Conservation (phyloP, 495 filamentous ascomycete species). For the Aspergillus egyptiacus region DNA sequence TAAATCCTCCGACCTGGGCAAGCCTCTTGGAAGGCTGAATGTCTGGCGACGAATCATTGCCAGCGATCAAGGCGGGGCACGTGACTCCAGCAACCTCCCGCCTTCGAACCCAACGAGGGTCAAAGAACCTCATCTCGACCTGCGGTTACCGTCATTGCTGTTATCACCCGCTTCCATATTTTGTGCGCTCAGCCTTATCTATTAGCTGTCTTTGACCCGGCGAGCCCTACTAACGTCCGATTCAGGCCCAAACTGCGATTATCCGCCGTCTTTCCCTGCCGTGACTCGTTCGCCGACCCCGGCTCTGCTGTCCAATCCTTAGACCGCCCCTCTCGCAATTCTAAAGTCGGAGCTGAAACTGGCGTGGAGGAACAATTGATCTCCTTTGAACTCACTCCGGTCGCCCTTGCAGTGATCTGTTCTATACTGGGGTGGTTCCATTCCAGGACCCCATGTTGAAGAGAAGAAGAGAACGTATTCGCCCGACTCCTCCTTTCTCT, state of each 20-base stretch:
- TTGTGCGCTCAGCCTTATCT: slow-evolving; percentile 12
- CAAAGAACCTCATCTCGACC: slow-evolving; percentile 17
- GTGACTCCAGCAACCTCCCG: slow-evolving; percentile 35
- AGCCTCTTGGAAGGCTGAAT: no score
- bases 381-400: slow-evolving; percentile 12
- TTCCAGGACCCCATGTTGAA: slow-evolving; percentile 45
- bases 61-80: slow-evolving; percentile 19
- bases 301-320: slow-evolving; percentile 26
- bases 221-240: slow-evolving; percentile 15
- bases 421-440: slow-evolving; percentile 33
- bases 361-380: slow-evolving; percentile 7
- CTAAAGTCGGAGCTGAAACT: neutral
- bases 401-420: slow-evolving; percentile 10
- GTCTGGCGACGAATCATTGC: slow-evolving; percentile 24
- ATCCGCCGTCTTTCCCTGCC: slow-evolving; percentile 18
- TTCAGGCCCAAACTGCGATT: slow-evolving; percentile 10
- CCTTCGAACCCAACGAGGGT: slow-evolving; percentile 35
- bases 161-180: slow-evolving; percentile 7
- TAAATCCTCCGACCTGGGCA: no score
- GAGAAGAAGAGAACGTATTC: slow-evolving; percentile 47
- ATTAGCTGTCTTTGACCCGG: slow-evolving; percentile 12
- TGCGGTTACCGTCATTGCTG: slow-evolving; percentile 16
- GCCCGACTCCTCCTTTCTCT: slow-evolving; percentile 34
- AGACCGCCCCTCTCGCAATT: slow-evolving; percentile 11
- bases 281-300: slow-evolving; percentile 32